A percentile compares a stretch with the other conserved stretches of the same genome.
Conservation (phyloP, 1,284 basidiomycete species). For the Tremellales sp. region DNA sequence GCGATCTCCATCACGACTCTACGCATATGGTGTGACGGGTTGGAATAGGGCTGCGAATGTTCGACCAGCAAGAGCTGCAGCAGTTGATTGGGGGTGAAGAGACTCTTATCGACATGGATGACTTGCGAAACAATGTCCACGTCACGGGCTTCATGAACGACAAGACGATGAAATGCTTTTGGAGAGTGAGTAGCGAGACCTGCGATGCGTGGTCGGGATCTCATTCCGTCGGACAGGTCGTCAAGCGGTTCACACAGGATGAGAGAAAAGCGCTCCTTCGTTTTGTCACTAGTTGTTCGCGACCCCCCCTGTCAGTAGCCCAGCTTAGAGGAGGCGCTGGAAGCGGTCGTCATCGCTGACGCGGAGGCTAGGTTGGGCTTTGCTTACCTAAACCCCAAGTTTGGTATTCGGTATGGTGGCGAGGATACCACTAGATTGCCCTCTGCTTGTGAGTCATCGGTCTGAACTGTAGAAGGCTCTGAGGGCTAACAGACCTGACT, state of each 20-base stretch:
- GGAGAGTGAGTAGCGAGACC: slow-evolving; percentile 56
- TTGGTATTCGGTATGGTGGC: slow-evolving; percentile 76
- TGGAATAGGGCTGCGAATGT: slow-evolving; percentile 69
- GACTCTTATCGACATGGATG: slow-evolving; percentile 73
- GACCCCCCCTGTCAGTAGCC: slow-evolving; percentile 71
- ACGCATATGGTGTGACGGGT: not conserved
- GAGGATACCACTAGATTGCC: slow-evolving; percentile 70
- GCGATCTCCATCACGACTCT: not conserved
- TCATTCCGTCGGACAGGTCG: slow-evolving; percentile 40
- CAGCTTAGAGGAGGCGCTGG: no score
- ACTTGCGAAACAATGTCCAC: slow-evolving; percentile 67
- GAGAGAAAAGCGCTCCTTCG: slow-evolving; percentile 69
- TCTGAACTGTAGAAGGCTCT: not conserved
- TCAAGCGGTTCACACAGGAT: slow-evolving; percentile 55
- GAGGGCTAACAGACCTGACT: not conserved
- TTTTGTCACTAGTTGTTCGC: slow-evolving; percentile 86
- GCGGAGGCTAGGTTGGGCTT: slow-evolving; percentile 62
- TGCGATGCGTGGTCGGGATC: not conserved
- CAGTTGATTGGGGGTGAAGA: slow-evolving; percentile 80
- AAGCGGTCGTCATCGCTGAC: not conserved
- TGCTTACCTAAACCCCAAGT: slow-evolving; percentile 77
- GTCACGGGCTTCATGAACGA: slow-evolving; percentile 75
- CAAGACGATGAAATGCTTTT: slow-evolving; percentile 68
- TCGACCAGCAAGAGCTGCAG: slow-evolving; percentile 87
- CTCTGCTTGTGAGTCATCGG: slow-evolving; percentile 46